Conservation (phyloP, 2,329 filamentous ascomycete genomes). For the Cryphonectria nitschkei region DNA sequence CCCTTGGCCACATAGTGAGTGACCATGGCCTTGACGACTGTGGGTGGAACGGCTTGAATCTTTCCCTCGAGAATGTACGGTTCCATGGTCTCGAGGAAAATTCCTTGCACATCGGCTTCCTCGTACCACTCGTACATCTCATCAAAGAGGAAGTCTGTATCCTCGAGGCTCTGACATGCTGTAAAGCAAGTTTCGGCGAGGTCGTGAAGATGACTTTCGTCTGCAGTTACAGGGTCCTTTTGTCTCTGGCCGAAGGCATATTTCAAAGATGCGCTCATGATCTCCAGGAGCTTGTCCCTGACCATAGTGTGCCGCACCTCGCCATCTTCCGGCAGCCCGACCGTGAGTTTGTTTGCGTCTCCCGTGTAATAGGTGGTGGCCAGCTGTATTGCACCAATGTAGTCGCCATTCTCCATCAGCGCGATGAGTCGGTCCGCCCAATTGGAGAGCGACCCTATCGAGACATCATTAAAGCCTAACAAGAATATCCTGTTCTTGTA, state of each 20-base stretch:
- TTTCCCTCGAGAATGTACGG: conserved; percentile 81
- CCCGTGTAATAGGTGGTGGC: conserved; percentile 93
- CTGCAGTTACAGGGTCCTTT: conserved; percentile 48
- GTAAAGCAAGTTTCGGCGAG: conserved; percentile 82
- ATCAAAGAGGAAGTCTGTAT: conserved; percentile 86
- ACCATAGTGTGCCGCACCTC: conserved; percentile 78
- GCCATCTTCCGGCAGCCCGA: conserved; percentile 88
- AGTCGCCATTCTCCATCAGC: conserved; percentile 96
- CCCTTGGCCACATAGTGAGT: conserved; percentile 77
- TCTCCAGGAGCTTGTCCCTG: conserved; percentile 85
- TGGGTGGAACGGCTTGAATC: conserved; percentile 76
- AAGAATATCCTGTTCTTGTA: conserved; percentile 95
- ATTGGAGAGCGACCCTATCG: conserved; percentile 89
- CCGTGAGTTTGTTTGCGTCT: conserved; percentile 89
- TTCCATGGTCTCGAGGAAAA: conserved; percentile 89
- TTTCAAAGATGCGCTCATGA: conserved; percentile 88
- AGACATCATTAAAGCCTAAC: conserved; percentile 90
- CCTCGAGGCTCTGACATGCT: conserved; percentile 77
- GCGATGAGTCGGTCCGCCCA: conserved; percentile 95
- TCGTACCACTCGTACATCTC: conserved; percentile 91
- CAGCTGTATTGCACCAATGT: conserved; percentile 85
- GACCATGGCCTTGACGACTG: conserved; percentile 84
- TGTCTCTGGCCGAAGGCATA: conserved; percentile 78
- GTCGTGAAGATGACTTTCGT: conserved; percentile 69
- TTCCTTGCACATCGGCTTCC: conserved; percentile 69